Base-by-base conservation (phyloP, 176 grass and related monocot genomes). In the barley (Hordeum vulgare) region DNA sequence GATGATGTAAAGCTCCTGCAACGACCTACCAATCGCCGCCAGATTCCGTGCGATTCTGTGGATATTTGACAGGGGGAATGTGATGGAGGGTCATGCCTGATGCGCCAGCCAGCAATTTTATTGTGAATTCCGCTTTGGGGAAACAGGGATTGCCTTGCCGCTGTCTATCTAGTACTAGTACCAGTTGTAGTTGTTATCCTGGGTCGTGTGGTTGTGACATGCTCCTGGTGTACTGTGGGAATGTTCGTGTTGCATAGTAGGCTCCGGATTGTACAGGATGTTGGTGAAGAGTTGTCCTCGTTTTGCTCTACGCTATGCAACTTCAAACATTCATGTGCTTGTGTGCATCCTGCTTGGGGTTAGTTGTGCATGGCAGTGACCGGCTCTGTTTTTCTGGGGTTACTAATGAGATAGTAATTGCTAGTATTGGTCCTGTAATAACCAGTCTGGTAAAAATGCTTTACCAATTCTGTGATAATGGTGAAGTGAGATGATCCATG, bases 41-140 rank as follows among this genome's bases (percentile, higher is more conserved):
- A 78, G 78, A 90, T 86, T 90, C 78, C 15, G 57, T 18, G 15
- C 14, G 35, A 36, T 18, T 20, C 39, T 20, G 21, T 9, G 53
- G 7, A 17, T 67, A 42, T 71, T 54, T 11, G 54, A 8, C 14
- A 41, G 8, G 42, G 57, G 42, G 53, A 59, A 71, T 60, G 23
- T 9, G 65, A 62, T 35, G 65, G 79, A 66, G 64, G 34, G 67
- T n/a, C 34, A 66, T 2, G 81, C 58, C 36, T 83, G 74, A 7
- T 74, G 75, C 73, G 10, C 20, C 33, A 58, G 73, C 28, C 10
- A 27, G 65, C 57, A 49, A 27, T 65, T 86, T 59, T 20, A 44
- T 17, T 44, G 58, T 25, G 79, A 26, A 37, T 65, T 60, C 21
- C 36, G 74, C 27, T 86, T 25, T 9, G 24, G 44, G 44, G 20